These are phyloP conservation scores for Dictyostelium discoideum DNA, from an alignment of 78 protist species.

Conservation along the genomic window DNA sequence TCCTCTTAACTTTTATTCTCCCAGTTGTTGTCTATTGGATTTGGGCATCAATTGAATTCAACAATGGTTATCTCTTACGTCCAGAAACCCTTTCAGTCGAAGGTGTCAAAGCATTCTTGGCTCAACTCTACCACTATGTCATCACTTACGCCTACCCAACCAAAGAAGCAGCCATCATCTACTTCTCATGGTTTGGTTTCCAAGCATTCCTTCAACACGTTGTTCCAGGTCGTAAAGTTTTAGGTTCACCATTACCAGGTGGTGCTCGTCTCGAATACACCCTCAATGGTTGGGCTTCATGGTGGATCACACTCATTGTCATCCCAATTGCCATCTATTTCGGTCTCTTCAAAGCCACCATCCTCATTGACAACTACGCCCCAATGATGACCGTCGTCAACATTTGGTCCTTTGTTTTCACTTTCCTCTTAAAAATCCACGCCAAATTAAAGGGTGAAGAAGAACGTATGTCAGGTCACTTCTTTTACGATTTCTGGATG, in stretches of 20 bases:
- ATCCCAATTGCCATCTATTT: neutral
- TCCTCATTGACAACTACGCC: slow-evolving; percentile 59
- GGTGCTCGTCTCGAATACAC: slow-evolving; percentile 56
- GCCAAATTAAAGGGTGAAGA: slow-evolving; percentile 18
- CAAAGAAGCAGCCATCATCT: slow-evolving; percentile 55
- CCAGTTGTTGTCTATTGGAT: slow-evolving; percentile 75
- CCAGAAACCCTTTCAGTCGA: neutral
- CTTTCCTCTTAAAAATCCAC: slow-evolving; percentile 53
- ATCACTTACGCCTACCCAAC: slow-evolving; percentile 58
- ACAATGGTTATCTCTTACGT: slow-evolving; percentile 59
- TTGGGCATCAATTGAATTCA: slow-evolving; percentile 58
- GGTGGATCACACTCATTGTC: slow-evolving; percentile 60
- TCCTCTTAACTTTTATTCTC: slow-evolving; percentile 24
- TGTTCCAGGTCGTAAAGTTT: slow-evolving; percentile 51
- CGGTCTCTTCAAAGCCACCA: slow-evolving; percentile 66
- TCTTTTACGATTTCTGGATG: slow-evolving; percentile 91
- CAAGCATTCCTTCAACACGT: slow-evolving; percentile 58
- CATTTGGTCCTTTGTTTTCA: slow-evolving; percentile 64
- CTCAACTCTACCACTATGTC: slow-evolving; percentile 27
- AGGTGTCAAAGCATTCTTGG: slow-evolving; percentile 33
- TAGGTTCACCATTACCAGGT: slow-evolving; percentile 64
- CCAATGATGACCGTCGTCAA: slow-evolving; percentile 52
- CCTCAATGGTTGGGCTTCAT: slow-evolving; percentile 70
- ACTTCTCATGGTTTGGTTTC: slow-evolving; percentile 71
- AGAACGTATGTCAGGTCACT: slow-evolving; percentile 54